These are phyloP conservation scores for Pichia kudriavzevii DNA, from an alignment of 1,139 yeast species.

Conservation along the genomic window DNA sequence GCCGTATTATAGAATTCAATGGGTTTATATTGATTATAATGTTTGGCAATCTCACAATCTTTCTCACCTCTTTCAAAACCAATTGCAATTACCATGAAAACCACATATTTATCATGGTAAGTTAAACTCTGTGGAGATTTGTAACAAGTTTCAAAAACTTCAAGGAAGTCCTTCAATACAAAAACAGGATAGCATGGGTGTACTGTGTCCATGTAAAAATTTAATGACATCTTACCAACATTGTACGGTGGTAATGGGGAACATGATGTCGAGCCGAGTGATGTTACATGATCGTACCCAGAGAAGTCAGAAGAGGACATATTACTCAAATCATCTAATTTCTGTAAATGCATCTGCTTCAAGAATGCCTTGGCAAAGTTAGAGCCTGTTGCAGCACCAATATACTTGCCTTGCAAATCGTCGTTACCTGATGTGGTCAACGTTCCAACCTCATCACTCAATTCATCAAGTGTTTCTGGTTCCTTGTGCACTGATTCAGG, in stretches of 20 bases:
- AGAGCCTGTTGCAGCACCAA: constrained; percentile 23
- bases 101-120: constrained; percentile 16
- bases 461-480: constrained; percentile 13
- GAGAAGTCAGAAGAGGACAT: constrained; percentile 11
- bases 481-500: neutral
- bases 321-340: constrained; percentile 11
- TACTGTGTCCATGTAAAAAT: constrained; percentile 15
- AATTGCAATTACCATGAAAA: constrained; percentile 20
- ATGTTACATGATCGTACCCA: constrained; percentile 9
- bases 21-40: constrained; percentile 17
- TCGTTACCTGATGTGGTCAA: constrained; percentile 14
- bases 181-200: constrained; percentile 18
- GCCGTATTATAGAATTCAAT: constrained; percentile 20
- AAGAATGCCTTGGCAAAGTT: constrained; percentile 20
- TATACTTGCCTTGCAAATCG: constrained; percentile 17
- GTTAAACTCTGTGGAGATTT: constrained; percentile 10
- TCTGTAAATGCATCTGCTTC: constrained; percentile 19
- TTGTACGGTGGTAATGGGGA: constrained; percentile 18
- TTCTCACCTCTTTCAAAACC: constrained; percentile 12
- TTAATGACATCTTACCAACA: constrained; percentile 12
- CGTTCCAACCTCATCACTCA: constrained; percentile 21
- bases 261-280: constrained; percentile 12
- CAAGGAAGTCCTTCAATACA: constrained; percentile 12
- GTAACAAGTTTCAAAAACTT: constrained; percentile 10
- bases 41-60: constrained; percentile 3